Evolutionary conservation across 2,329 filamentous ascomycete genomes (phyloP), one percentile per base, ranked within the genome.

Genomic region (Fusarium humuli): DNA sequence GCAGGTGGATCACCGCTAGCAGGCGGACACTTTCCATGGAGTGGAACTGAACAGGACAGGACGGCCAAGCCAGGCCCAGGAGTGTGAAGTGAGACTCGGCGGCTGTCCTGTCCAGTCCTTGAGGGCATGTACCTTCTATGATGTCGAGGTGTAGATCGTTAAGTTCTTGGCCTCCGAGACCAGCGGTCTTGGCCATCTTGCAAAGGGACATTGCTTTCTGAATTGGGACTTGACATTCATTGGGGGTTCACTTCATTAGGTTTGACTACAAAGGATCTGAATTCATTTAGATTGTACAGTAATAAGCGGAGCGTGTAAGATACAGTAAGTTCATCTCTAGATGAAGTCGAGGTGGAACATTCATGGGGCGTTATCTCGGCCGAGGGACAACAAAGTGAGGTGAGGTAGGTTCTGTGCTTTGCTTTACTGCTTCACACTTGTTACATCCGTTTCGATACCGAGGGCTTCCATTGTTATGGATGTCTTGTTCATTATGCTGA

Each of bases 1-100:
- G 72, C 72, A 75, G 69, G 72, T 74, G 72, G 72, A 74, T 74
- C 72, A 73, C 72, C 69, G 61, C 67, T 75, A 74, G 61, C 59
- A 63, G 20, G 46, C 62, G 61, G 63, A 45, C 61, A 69, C 60
- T 71, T 69, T 69, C 57, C 59, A 69, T 70, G 46, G 60, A 46
- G 56, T 61, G 56, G 47, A 50, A 27, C 40, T 45, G 41, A 42
- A 23, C 41, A 23, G 41, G 22, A 44, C 34, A 37, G 34, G 34
- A 37, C 34, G 22, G 41, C 41, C 41, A 44, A 23, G 41, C 41
- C 41, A 23, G 20, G 14, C 41, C 41, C 23, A 22, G 34, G 34
- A 41, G 23, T 16, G 49, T 27, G 23, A 29, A 32, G 27, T 61
- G 56, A 60, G 54, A 57, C 49, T 52, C 49, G 49, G 60, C 59